A percentile compares a stretch with the other conserved stretches of the same genome.
Conservation (phyloP, 2,329 filamentous ascomycete genomes). For the Trichoderma asperellum region DNA sequence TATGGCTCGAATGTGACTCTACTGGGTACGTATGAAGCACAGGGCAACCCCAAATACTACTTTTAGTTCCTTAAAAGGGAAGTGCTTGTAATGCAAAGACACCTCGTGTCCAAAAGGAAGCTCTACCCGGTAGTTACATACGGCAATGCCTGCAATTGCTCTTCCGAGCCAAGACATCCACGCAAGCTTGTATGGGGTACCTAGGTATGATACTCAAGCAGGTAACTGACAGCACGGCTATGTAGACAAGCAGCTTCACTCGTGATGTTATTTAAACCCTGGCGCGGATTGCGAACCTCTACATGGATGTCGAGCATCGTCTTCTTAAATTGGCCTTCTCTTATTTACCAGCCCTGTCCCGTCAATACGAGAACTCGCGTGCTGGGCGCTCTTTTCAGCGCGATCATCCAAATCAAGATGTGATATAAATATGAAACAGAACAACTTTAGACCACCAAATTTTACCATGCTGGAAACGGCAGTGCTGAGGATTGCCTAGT, state of each 20-base stretch:
- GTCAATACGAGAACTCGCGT: not conserved
- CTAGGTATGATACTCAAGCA: not conserved
- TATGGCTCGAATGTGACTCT: not conserved
- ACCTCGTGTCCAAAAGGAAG: not conserved
- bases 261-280: not conserved
- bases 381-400: not conserved
- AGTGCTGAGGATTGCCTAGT: not conserved
- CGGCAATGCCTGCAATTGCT: not conserved
- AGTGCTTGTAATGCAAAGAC: not conserved
- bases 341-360: not conserved
- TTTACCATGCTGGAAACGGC: not conserved
- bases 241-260: not conserved
- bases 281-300: not conserved
- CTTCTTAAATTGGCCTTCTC: not conserved
- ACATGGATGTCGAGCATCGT: not conserved
- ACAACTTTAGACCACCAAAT: not conserved
- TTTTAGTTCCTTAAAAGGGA: not conserved
- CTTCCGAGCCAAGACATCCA: not conserved
- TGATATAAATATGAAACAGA: constrained; percentile 2
- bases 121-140: constrained; percentile 7
- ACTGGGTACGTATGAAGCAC: not conserved
- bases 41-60: not conserved
- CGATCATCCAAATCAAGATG: not conserved
- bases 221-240: not conserved
- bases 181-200: not conserved